These are phyloP conservation scores for Eucalyptus microcorys DNA, from an alignment of 345 rosid species.

Conservation along the genomic window DNA sequence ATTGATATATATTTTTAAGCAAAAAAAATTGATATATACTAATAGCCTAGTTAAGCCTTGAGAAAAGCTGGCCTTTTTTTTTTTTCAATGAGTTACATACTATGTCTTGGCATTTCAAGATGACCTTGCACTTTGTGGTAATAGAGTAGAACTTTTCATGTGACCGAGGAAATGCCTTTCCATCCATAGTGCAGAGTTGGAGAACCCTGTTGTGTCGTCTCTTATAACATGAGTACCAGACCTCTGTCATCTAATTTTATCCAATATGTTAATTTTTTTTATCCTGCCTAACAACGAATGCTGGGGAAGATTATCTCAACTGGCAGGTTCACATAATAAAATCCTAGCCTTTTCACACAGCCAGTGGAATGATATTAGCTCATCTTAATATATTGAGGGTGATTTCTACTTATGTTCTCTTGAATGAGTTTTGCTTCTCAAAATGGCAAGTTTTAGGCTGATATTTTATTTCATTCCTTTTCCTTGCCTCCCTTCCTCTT, in stretches of 20 bases:
- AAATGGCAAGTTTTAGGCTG: not conserved
- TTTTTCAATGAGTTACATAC: not conserved
- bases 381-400: not conserved
- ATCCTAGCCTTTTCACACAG: not conserved
- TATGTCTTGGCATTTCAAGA: not conserved
- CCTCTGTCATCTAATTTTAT: not conserved
- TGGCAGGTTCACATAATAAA: not conserved
- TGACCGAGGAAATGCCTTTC: not conserved
- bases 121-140: not conserved
- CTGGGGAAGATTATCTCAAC: not conserved
- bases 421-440: not conserved
- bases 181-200: not conserved
- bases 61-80: not conserved
- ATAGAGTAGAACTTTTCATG: not conserved
- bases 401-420: not conserved
- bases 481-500: not conserved
- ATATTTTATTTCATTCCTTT: not conserved
- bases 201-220: not conserved
- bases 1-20: not conserved
- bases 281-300: not conserved
- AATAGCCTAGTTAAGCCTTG: not conserved
- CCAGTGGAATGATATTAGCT: not conserved
- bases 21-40: not conserved
- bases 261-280: not conserved
- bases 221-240: not conserved